Base-by-base conservation (phyloP, 805 yeast species). In the Kodamaea jinghongensis region DNA sequence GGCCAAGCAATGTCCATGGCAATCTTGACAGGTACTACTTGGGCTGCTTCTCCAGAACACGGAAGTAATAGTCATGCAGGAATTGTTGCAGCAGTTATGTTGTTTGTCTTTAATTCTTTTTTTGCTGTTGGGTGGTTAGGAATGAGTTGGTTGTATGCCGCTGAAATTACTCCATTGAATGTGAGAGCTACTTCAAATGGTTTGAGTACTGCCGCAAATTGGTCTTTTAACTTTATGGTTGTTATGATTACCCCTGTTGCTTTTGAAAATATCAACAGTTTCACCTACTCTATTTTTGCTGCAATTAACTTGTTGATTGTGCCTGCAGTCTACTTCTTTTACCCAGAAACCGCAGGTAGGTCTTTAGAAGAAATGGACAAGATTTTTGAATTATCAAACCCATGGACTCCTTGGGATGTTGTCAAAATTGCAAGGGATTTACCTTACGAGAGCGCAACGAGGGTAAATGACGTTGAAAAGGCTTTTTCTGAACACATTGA, bases 261-360 rank as follows among this genome's bases (percentile, higher is more conserved):
- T 6, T 70, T 72, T 51, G 54, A 56, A 17, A 61, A 51, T 37
- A 71, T 71, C 38, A 67, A 71, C 42, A 80, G 83, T 75, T 85
- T 83, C 44, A 74, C 83, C 43, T 85, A 83, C 61, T 59, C 83
- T 37, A 77, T 85, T 63, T 85, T 85, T 60, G 86, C 86, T 6
- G 57, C 66, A 22, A 70, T 83, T 31, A 83, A 44, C 28, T 35
- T 41, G 28, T 30, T 38, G 3, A 44, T 78, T 66, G 48, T 52
- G 4, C 58, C 58, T 2, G 53, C 49, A 28, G 35, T 70, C 13
- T 71, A 63, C 52, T 73, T 81, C 65, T 76, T 73, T 60, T 84
- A 81, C 60, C 91, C 90, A 30, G 91, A 84, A 66, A 83, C 89
- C 31, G 79, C 84, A 23, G 87, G 88, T 36, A 75, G 87, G 58